Percentiles rank a stretch among this genome's conserved stretches.
phyloP scores from a whole-genome alignment of 495 filamentous ascomycete species.

The Talaromyces proteolyticus region DNA sequence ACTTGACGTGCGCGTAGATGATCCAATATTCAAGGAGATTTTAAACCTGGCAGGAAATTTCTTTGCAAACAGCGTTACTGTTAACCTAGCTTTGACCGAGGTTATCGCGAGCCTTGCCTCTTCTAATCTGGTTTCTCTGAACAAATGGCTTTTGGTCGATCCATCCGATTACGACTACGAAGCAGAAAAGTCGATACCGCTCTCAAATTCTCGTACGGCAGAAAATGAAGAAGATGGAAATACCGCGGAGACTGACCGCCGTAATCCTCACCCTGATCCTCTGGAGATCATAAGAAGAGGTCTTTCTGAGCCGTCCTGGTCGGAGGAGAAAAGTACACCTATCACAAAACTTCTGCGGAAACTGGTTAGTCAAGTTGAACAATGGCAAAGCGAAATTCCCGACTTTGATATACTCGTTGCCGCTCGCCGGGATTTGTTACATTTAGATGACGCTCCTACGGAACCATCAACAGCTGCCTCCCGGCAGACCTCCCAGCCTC shows the following conservation, averaged over 20 bases:
- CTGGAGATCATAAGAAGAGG: slow-evolving; percentile 22
- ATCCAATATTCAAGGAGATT: slow-evolving; percentile 68
- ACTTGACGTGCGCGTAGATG: slow-evolving; percentile 54
- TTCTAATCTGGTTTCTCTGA: slow-evolving; percentile 75
- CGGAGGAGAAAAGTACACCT: slow-evolving; percentile 26
- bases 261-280: slow-evolving; percentile 4
- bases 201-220: too few relatives aligned
- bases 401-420: slow-evolving; percentile 73
- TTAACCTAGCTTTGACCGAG: slow-evolving; percentile 81
- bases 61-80: slow-evolving; percentile 83
- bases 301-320: slow-evolving; percentile 33
- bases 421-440: slow-evolving; percentile 52
- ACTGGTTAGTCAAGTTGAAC: slow-evolving; percentile 58
- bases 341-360: slow-evolving; percentile 33
- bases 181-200: not conserved
- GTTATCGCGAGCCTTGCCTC: slow-evolving; percentile 74
- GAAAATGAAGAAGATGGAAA: not conserved
- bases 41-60: slow-evolving; percentile 69
- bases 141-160: slow-evolving; percentile 84
- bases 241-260: not conserved
- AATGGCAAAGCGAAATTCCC: slow-evolving; percentile 62
- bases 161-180: slow-evolving; percentile 39
- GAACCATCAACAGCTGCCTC: slow-evolving; percentile 8
- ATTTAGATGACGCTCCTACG: slow-evolving; percentile 18
- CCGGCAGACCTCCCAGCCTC: slow-evolving; percentile 17